A percentile compares a stretch with the other conserved stretches of the same genome.
Evolutionary conservation across 176 grass and related monocot species (phyloP).

Genomic region (Raddia distichophylla): DNA sequence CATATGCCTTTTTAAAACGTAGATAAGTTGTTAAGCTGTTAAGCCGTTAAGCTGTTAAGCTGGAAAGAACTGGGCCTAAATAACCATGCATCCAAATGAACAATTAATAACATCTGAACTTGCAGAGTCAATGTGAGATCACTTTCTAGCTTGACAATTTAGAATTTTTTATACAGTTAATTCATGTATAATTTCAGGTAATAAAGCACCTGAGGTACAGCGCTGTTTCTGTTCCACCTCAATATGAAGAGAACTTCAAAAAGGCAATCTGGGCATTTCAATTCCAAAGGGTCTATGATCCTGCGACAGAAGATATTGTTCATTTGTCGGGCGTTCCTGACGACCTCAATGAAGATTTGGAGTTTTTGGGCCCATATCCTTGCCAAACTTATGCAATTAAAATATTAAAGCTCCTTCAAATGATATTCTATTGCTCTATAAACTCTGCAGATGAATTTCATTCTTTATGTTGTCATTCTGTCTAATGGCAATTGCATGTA

Average conservation of each 20-base stretch:
- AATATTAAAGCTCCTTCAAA: conserved; percentile 26
- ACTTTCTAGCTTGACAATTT: conserved; percentile 11
- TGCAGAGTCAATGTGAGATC: background rate
- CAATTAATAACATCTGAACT: background rate
- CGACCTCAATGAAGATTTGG: conserved; percentile 68
- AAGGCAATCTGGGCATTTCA: conserved; percentile 91
- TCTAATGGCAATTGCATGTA: background rate
- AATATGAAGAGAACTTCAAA: conserved; percentile 87
- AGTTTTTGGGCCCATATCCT: conserved; percentile 99
- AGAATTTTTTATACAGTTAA: background rate
- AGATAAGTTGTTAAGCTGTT: too few relatives aligned
- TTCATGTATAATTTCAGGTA: conserved; percentile 65
- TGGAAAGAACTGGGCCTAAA: too few relatives aligned
- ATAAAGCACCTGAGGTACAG: conserved; percentile 83
- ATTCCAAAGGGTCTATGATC: conserved; percentile 96
- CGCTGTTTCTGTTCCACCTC: conserved; percentile 70
- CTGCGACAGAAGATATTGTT: conserved; percentile 73
- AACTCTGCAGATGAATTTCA: background rate
- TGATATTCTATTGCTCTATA: background rate
- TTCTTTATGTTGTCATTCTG: background rate
- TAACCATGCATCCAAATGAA: conserved; percentile 12
- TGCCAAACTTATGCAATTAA: conserved; percentile 25
- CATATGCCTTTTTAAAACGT: too few relatives aligned
- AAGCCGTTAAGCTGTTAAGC: too few relatives aligned
- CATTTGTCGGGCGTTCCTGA: conserved; percentile 67